phyloP scores from a whole-genome alignment of 2,329 filamentous ascomycete species.

The Penicillium griseofulvum region DNA sequence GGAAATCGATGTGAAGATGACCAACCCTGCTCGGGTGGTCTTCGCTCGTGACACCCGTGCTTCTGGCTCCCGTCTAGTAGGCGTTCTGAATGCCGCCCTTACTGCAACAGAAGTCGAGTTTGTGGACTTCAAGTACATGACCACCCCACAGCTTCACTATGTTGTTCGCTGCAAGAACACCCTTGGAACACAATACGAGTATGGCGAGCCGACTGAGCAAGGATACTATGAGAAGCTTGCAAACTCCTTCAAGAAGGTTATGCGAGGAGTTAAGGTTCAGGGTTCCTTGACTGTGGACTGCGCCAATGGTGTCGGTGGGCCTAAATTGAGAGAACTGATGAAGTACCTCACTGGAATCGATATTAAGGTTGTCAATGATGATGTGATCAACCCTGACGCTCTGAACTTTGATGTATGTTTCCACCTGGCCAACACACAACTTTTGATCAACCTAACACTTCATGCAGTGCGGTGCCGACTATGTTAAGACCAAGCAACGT shows the following conservation, averaged over 20 bases:
- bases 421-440: neutral
- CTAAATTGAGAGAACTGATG: constrained; percentile 81
- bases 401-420: constrained; percentile 77
- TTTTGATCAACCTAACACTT: constrained; percentile 16
- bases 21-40: constrained; percentile 72
- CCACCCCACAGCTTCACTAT: constrained; percentile 97
- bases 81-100: constrained; percentile 75
- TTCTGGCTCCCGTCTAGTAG: constrained; percentile 79
- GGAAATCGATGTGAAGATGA: constrained; percentile 71
- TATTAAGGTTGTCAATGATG: constrained; percentile 86
- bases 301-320: constrained; percentile 93
- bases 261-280: constrained; percentile 70
- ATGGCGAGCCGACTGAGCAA: constrained; percentile 82
- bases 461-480: constrained; percentile 83
- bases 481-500: constrained; percentile 93
- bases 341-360: constrained; percentile 77
- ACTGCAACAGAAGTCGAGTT: constrained; percentile 71
- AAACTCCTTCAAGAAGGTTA: constrained; percentile 77
- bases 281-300: constrained; percentile 85
- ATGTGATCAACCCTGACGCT: constrained; percentile 83
- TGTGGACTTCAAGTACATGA: constrained; percentile 85
- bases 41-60: constrained; percentile 91
- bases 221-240: constrained; percentile 95
- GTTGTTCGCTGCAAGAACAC: constrained; percentile 93
- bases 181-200: constrained; percentile 78